A percentile compares a stretch with the other conserved stretches of the same genome.
phyloP scores from a whole-genome alignment of 2,329 filamentous ascomycete species.

The Alternaria incomplexa region DNA sequence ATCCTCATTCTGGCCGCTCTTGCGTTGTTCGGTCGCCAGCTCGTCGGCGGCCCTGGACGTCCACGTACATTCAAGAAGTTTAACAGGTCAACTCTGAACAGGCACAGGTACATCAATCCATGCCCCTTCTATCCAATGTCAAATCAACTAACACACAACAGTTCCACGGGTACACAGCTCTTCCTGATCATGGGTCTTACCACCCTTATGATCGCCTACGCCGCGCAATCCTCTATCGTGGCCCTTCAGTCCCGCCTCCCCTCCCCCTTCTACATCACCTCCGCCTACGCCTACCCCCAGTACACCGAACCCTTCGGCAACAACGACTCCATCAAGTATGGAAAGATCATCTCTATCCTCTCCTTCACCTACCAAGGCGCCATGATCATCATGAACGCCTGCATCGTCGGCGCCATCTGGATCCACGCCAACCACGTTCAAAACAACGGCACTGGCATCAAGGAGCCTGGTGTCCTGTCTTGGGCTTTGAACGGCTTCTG shows the following conservation, averaged over 20 bases:
- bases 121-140: too few species aligned
- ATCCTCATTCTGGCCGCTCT: constrained; percentile 13
- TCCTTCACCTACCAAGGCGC: constrained; percentile 25
- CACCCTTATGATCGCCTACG: constrained; percentile 22
- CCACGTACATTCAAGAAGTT: constrained; percentile 14
- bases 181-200: constrained; percentile 22
- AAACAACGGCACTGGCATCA: constrained; percentile 19
- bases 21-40: constrained; percentile 5
- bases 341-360: constrained; percentile 20
- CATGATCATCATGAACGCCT: constrained; percentile 19
- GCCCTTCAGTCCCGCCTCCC: constrained; percentile 16
- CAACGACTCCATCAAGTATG: constrained; percentile 1
- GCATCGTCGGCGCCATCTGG: constrained; percentile 35
- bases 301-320: constrained; percentile 3
- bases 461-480: constrained; percentile 19
- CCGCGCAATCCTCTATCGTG: constrained; percentile 19
- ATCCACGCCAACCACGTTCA: constrained; percentile 26
- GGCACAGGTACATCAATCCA: not conserved
- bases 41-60: constrained; percentile 15
- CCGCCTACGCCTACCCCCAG: constrained; percentile 20
- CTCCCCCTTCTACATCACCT: constrained; percentile 22
- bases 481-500: constrained; percentile 21
- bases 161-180: constrained; percentile 16
- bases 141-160: not conserved
- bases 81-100: not conserved